Evolutionary conservation across 371 early-diverging fungal species (phyloP), one percentile per base, ranked within the genome.

Genomic region (Mucor mucedo): DNA sequence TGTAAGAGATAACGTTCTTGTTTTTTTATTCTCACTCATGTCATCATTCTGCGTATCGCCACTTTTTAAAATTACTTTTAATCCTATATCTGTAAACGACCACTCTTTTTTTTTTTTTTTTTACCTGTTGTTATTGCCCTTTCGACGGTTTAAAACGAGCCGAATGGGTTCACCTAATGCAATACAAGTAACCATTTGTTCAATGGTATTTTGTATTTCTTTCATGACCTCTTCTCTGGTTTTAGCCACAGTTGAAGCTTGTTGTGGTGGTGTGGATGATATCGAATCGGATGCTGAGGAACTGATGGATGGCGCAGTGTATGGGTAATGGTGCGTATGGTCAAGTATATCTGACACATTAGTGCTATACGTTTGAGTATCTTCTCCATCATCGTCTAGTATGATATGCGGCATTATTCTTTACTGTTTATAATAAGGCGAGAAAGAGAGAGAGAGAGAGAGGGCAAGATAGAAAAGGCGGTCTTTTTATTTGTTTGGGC

Each of bases 191-290:
- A 63, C 44, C 1, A 68, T 28, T 6, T 68, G 47, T 29, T 54
- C 54, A 9, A 68, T 49, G 3, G 63, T 62, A 8, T 58, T 11
- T 58, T 68, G 59, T n/a, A 68, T 63, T 1, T 63, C 60, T 16
- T 48, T 40, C 68, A 68, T 68, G 1, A 68, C 5, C 21, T 13
- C 16, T 41, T 68, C 59, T 13, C 68, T 39, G 3, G 63, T 39
- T 40, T 55, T 62, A 33, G 59, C 48, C 0, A 63, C 55, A 8
- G 68, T 67, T 2, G 58, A 61, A 5, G 30, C 7, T 6, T 29
- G 16, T 16, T 10, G 11, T 33, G 5, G 9, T 30, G 14, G 4
- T 32, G 14, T 52, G 27, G 49, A 48, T 48, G 28, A 28, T 52
- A 33, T 13, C 21, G 21, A 21, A 21, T 21, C 21, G 21, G 21